Conservation (phyloP, 208 protist genomes). For the Leishmania guyanensis region DNA sequence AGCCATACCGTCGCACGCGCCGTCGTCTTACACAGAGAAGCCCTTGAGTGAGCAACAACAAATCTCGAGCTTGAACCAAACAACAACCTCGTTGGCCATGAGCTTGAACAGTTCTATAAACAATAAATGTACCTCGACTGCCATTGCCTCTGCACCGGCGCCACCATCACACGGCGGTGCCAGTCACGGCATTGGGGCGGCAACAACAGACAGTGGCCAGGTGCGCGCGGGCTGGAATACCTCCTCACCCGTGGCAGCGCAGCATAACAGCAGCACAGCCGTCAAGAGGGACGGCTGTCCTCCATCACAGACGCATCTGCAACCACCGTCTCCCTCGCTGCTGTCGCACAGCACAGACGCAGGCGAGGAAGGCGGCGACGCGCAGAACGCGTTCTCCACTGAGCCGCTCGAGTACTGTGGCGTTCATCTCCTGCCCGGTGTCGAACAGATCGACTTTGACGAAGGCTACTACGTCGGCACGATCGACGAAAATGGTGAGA, state of each 20-base stretch:
- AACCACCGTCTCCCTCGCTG: neutral
- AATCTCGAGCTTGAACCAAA: neutral
- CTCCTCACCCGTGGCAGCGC: neutral
- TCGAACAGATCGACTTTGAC: conserved; percentile 69
- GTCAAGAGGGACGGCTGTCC: neutral
- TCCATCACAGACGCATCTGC: neutral
- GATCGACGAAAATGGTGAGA: conserved; percentile 63
- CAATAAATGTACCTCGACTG: neutral
- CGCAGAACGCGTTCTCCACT: neutral
- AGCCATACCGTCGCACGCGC: neutral
- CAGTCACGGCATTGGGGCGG: neutral
- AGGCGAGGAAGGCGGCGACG: neutral
- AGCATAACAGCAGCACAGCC: neutral
- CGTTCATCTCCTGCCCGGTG: conserved; percentile 40
- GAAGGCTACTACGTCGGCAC: conserved; percentile 83
- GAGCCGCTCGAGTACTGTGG: conserved; percentile 39
- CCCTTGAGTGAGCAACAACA: neutral
- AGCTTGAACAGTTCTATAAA: neutral
- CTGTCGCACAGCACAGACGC: conserved; percentile 1
- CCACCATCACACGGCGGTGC: conserved; percentile 1
- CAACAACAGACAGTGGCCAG: neutral
- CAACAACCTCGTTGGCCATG: neutral
- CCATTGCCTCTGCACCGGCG: neutral
- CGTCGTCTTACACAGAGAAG: neutral
- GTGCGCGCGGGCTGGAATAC: neutral